phyloP scores from a whole-genome alignment of 1,284 basidiomycete genomes.

The Papiliotrema flavescens region DNA sequence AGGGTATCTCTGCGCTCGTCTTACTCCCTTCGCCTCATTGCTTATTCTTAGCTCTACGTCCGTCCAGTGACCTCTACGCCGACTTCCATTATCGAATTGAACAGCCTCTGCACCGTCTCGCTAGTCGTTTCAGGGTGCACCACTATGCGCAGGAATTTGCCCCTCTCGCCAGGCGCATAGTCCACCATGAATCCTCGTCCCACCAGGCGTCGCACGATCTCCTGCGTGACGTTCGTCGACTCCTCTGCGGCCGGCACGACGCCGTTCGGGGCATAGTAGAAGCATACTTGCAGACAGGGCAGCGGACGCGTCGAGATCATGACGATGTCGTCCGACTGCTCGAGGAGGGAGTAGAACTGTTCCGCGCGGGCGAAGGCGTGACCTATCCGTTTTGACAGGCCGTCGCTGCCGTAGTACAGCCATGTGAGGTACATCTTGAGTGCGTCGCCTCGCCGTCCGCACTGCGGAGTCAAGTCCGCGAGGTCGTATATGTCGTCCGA shows the following conservation, averaged over 20 bases:
- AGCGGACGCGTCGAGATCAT: conserved; percentile 15
- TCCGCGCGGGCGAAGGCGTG: conserved; percentile 24
- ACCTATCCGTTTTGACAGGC: conserved; percentile 37
- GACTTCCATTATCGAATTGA: conserved; percentile 12
- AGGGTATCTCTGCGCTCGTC: too few species aligned
- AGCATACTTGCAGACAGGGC: conserved; percentile 27
- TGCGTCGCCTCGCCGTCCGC: conserved; percentile 47
- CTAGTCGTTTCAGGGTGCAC: conserved; percentile 12
- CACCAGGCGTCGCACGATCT: conserved; percentile 16
- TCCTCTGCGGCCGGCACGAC: not conserved
- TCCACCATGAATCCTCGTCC: conserved; percentile 28
- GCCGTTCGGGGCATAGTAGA: conserved; percentile 21
- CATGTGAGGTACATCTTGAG: conserved; percentile 50
- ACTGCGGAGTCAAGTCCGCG: conserved; percentile 38
- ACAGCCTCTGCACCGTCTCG: conserved; percentile 10
- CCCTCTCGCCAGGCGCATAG: conserved; percentile 28
- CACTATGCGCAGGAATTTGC: conserved; percentile 26
- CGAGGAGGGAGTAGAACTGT: conserved; percentile 13
- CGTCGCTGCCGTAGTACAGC: conserved; percentile 41
- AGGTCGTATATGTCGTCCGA: conserved; percentile 29
- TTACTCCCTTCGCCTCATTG: too few species aligned
- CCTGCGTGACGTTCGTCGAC: conserved; percentile 13
- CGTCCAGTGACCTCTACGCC: conserved; percentile 4
- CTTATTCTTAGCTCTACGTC: not conserved
- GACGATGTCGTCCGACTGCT: conserved; percentile 3